Evolutionary conservation across 2,329 filamentous ascomycete genomes (phyloP).

Genomic region (Aspergillus fumigatus): DNA sequence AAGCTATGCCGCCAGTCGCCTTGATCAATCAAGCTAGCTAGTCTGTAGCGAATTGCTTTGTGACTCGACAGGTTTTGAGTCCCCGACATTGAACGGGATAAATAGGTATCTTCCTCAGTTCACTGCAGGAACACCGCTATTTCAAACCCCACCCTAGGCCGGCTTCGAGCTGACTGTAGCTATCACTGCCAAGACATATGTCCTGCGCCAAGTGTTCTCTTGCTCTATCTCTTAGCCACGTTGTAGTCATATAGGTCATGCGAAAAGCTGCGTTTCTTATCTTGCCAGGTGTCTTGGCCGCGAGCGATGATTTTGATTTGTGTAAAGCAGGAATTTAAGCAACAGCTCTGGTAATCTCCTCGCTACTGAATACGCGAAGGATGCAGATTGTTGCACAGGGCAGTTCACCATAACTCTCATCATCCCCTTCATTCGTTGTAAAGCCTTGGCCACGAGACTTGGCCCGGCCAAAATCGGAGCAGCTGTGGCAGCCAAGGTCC

Average conservation of each 20-base stretch:
- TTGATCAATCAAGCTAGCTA: not conserved
- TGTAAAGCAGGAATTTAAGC: not conserved
- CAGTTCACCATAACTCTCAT: not conserved
- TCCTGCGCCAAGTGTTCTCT: constrained; percentile 9
- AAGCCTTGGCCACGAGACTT: not conserved
- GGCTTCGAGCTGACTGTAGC: constrained; percentile 8
- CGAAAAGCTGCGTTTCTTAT: constrained; percentile 8
- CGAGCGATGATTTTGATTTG: not conserved
- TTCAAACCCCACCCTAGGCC: constrained; percentile 7
- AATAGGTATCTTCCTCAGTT: not conserved
- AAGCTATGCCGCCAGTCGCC: not conserved
- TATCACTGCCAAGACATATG: constrained; percentile 12
- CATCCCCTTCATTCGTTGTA: not conserved
- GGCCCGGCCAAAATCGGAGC: not conserved
- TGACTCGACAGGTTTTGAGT: not conserved
- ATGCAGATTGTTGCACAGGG: not conserved
- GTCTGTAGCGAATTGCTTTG: not conserved
- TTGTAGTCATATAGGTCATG: constrained; percentile 8
- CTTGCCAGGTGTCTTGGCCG: constrained; percentile 12
- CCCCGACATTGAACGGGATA: not conserved
- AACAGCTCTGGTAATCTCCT: not conserved
- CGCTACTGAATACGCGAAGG: constrained; percentile 1
- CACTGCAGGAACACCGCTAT: constrained; percentile 22
- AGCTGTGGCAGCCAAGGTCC: not conserved
- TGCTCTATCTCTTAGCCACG: constrained; percentile 17